Evolutionary conservation across 192 early-diverging fungal genomes (phyloP), one percentile per base, ranked within the genome.

Genomic region (Coemansia sp.): DNA sequence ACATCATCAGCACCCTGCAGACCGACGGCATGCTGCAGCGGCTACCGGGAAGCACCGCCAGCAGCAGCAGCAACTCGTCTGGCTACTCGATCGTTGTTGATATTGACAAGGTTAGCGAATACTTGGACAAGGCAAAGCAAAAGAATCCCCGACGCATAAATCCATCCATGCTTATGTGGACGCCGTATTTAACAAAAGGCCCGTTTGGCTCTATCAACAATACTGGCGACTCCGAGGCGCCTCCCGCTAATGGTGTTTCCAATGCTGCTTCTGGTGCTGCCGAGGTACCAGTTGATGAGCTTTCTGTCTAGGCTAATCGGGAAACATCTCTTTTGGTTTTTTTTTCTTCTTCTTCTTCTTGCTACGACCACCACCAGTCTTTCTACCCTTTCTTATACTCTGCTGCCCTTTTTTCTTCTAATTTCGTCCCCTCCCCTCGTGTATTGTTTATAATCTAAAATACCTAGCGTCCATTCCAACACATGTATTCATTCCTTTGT

Each of bases 1-100:
- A 98, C 75, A 83, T 98, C 57, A 84, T 95, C 17, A 85, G 88
- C 9, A 91, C 92, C 0, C 81, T 97, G 39, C 86, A 91, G 66
- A 83, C 76, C 19, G 84, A 77, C 51, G 75, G 72, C 14, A 79
- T 81, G 74, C 50, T 82, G 64, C 75, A 79, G 63, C 64, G 70
- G 7, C 17, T 48, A 57, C 43, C 45, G 25, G 70, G 62, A 32
- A 19, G 54, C 14, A 65, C 59, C 17, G 2, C 59, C 17, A 32
- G 32, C 32, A 70, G 65, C 40, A 14, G 11, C 19, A 54, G 5
- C 19, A 54, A 22, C 22, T 54, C 51, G 7, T 8, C 22, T 5
- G 54, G 45, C 41, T 86, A 90, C 69, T 70, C 71, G 45, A 67
- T 92, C 38, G 68, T 79, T 5, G 83, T 86, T 8, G 83, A 89